These are phyloP conservation scores for Microthlaspi erraticum DNA, from an alignment of 345 rosid species.

Conservation along the genomic window DNA sequence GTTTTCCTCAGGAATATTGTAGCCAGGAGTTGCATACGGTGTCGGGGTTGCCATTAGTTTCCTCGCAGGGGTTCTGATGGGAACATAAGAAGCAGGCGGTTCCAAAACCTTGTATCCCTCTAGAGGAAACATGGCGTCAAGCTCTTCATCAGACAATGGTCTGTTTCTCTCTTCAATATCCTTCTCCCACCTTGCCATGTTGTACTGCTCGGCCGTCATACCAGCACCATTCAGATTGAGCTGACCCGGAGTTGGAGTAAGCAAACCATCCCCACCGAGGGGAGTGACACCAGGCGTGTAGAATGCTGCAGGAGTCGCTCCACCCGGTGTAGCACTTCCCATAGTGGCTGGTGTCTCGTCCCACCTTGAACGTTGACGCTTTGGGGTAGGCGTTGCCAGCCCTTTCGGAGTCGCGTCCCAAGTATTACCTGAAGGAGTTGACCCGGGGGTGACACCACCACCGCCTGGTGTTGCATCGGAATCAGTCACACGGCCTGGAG, in stretches of 20 bases:
- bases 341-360: constrained; percentile 98
- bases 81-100: constrained; percentile 95
- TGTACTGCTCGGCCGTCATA: constrained; percentile 90
- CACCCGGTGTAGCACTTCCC: constrained; percentile 97
- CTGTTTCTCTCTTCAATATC: constrained; percentile 98
- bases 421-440: constrained; percentile 91
- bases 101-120: constrained; percentile 95
- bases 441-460: constrained; percentile 86
- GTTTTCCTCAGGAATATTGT: constrained; percentile 85
- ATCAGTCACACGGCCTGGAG: constrained; percentile 88
- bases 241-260: constrained; percentile 87
- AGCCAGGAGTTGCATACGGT: constrained; percentile 87
- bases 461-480: constrained; percentile 91
- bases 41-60: constrained; percentile 90
- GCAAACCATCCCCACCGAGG: constrained; percentile 79
- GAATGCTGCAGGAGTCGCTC: constrained; percentile 82
- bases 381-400: constrained; percentile 86
- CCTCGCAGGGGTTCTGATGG: constrained; percentile 91
- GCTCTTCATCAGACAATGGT: constrained; percentile 95
- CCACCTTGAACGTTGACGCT: constrained; percentile 96
- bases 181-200: constrained; percentile 95
- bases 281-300: constrained; percentile 96
- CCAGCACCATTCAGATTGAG: constrained; percentile 70
- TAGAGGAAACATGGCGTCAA: constrained; percentile 91
- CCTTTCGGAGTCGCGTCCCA: constrained; percentile 98